Percentiles rank a stretch among this genome's conserved stretches.
Conservation (phyloP, 83 land plant genomes). For the Diphasiastrum complanatum region DNA sequence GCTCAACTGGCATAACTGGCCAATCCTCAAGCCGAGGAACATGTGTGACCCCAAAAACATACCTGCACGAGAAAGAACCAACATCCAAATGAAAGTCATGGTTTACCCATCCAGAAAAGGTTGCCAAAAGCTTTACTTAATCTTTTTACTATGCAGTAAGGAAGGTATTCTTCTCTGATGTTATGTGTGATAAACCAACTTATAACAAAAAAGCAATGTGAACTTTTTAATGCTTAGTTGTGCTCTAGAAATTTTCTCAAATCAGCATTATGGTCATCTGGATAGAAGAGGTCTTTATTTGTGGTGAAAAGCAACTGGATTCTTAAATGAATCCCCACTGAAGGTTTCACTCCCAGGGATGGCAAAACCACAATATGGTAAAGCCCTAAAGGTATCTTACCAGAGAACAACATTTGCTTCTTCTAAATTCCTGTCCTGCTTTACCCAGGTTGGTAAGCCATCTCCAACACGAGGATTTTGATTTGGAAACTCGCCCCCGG, state of each 20-base stretch:
- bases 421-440: slow-evolving; percentile 76
- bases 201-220: neutral
- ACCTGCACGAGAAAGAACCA: slow-evolving; percentile 76
- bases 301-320: too few relatives aligned
- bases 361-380: neutral
- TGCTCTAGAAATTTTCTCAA: too few relatives aligned
- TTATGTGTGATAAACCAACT: neutral
- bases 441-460: slow-evolving; percentile 85
- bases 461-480: slow-evolving; percentile 94
- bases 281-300: too few relatives aligned
- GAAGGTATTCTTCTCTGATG: neutral
- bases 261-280: too few relatives aligned
- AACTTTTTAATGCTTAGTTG: too few relatives aligned
- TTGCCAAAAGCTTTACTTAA: neutral
- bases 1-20: slow-evolving; percentile 99
- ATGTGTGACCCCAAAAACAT: slow-evolving; percentile 91
- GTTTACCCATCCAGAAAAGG: too few relatives aligned
- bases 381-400: slow-evolving; percentile 19
- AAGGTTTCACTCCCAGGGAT: too few relatives aligned
- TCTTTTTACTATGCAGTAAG: neutral
- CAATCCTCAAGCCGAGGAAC: slow-evolving; percentile 96
- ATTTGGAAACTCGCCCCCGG: slow-evolving; percentile 98
- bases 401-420: slow-evolving; percentile 93
- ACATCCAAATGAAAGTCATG: too few relatives aligned
- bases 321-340: too few relatives aligned